Percentiles rank a stretch among this genome's conserved stretches.
Evolutionary conservation across 2,329 filamentous ascomycete genomes (phyloP).

Genomic region (Calonectria montana): DNA sequence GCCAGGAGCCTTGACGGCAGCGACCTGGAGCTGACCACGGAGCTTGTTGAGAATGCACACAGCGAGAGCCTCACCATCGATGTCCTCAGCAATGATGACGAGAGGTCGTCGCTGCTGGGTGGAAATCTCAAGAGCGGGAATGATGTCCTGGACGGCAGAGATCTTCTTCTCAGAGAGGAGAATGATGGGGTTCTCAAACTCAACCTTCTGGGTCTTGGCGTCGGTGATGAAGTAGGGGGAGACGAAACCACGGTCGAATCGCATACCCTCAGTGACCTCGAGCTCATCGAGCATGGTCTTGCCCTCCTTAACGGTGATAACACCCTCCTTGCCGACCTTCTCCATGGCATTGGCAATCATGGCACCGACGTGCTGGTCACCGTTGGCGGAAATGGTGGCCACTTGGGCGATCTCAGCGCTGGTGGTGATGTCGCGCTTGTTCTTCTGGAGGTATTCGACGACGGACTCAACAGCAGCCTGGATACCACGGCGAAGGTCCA

Average conservation of each 20-base stretch:
- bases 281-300: conserved; percentile 99
- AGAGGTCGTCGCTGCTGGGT: conserved; percentile 95
- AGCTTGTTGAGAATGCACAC: conserved; percentile 99
- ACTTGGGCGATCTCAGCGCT: conserved; percentile 98
- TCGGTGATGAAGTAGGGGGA: conserved; percentile 99
- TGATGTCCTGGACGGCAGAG: conserved; percentile 98
- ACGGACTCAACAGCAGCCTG: conserved; percentile 96
- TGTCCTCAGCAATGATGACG: conserved; percentile 98
- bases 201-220: conserved; percentile 97
- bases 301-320: conserved; percentile 99
- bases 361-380: conserved; percentile 93
- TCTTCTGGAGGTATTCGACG: conserved; percentile 91
- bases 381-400: conserved; percentile 97
- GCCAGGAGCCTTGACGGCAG: conserved; percentile 97
- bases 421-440: conserved; percentile 98
- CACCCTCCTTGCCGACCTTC: conserved; percentile 99
- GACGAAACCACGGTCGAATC: conserved; percentile 98
- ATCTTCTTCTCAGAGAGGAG: conserved; percentile 99
- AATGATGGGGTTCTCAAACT: conserved; percentile 99
- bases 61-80: conserved; percentile 97
- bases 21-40: conserved; percentile 98
- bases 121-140: conserved; percentile 96
- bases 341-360: conserved; percentile 99
- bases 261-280: conserved; percentile 99
- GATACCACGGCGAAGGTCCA: conserved; percentile 97